Base-by-base conservation (phyloP, 257 asterid genomes). In the Perilla frutescens region DNA sequence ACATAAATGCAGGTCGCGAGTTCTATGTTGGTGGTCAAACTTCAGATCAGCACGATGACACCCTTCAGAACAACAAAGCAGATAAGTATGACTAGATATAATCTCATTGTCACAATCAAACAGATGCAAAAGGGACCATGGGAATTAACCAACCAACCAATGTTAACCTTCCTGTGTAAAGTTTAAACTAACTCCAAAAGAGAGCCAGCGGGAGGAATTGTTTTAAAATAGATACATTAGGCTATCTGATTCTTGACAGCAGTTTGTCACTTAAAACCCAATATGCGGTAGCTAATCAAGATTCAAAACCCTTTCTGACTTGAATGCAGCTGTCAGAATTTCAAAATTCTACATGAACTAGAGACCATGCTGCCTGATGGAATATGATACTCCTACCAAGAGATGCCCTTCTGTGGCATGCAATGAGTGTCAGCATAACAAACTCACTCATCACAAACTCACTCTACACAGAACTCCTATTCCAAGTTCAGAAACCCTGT, bases 1-100 rank as follows among this genome's bases (percentile, higher is more conserved):
- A 53, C 60, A 76, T 77, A 80, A 75, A 59, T 55, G 82, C 73
- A 73, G 81, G 71, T 72, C 73, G 78, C 77, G 75, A 68, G 81
- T 76, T 81, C 74, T 81, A 81, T 76, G 81, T 74, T 72, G 79
- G 65, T 51, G 71, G 70, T 73, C 66, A 49, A 63, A 61, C 88
- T 76, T 71, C 76, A 65, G 73, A 78, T 77, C 86, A 73, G 83
- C 82, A 83, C 53, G 77, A 81, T 57, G 70, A 66, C 79, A 81
- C 82, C 80, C 71, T 81, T 73, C 81, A 79, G 64, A 77, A 73
- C 62, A 81, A 77, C 37, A 57, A 68, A 67, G 40, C 74, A 78
- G 62, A 70, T 73, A 68, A 73, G 40, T 59, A 76, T n/a, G 64
- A 54, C 60, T 26, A 59, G 51, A 86, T 67, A 74, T 75, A 66